phyloP scores from a whole-genome alignment of 495 filamentous ascomycete species.

The Hypoxylon lienhwacheense region DNA sequence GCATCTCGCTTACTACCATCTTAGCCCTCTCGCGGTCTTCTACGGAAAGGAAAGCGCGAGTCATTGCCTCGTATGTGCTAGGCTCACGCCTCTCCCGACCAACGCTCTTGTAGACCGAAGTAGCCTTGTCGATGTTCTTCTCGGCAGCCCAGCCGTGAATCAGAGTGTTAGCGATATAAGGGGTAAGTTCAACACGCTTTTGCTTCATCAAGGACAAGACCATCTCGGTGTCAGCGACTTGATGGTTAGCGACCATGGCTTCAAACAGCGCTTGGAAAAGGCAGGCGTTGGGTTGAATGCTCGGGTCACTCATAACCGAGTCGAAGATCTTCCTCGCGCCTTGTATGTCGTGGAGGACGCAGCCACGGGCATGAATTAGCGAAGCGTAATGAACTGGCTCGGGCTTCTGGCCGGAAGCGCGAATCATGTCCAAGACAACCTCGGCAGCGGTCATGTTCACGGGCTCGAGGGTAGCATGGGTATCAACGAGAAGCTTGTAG shows the following conservation, averaged over 20 bases:
- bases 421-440: conserved; percentile 76
- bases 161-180: conserved; percentile 98
- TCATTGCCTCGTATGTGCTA: conserved; percentile 99
- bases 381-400: conserved; percentile 96
- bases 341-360: conserved; percentile 85
- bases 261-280: conserved; percentile 96
- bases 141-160: conserved; percentile 95
- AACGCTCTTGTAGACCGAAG: conserved; percentile 75
- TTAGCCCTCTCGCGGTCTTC: conserved; percentile 76
- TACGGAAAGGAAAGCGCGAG: conserved; percentile 81
- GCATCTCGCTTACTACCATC: conserved; percentile 83
- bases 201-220: conserved; percentile 73
- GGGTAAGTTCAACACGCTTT: conserved; percentile 79
- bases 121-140: conserved; percentile 76
- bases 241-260: conserved; percentile 92
- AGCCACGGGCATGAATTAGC: conserved; percentile 93
- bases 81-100: conserved; percentile 79
- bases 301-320: conserved; percentile 64
- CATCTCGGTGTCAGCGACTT: conserved; percentile 71
- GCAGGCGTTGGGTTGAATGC: conserved; percentile 73
- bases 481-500: conserved; percentile 96
- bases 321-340: conserved; percentile 83
- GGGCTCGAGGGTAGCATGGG: conserved; percentile 90
- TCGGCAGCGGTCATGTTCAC: conserved; percentile 90
- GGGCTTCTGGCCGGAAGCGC: conserved; percentile 68